Evolutionary conservation across 495 filamentous ascomycete genomes (phyloP), one percentile per base, ranked within the genome.

Genomic region (Lasiosphaeris hirsuta): DNA sequence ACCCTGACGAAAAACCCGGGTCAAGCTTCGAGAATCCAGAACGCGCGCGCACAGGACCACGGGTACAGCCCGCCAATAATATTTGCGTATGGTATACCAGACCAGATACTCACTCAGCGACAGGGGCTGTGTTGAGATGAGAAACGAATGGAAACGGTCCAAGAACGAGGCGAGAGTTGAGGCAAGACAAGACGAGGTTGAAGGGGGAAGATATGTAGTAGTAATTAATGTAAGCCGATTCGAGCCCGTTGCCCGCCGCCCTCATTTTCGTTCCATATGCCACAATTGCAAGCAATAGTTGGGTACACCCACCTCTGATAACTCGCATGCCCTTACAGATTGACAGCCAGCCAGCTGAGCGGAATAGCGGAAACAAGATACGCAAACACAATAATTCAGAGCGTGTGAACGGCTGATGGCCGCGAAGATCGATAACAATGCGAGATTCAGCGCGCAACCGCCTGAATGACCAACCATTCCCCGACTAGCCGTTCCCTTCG

Each of bases 221-320:
- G 43, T 17, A 46, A 19, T 46, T 17, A 46, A 19, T 46, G 43
- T 8, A 8, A 7, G 14, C 9, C 43, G 5, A 30, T 30, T 30
- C 23, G 23, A 30, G 23, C 23, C 23, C 23, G n/a, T n/a, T n/a
- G n/a, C n/a, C n/a, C n/a, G n/a, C n/a, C n/a, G n/a, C n/a, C n/a
- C n/a, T n/a, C n/a, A n/a, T n/a, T 49, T 49, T 49, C 11, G 10
- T 15, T 10, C 18, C 34, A 34, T n/a, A 23, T 44, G 43, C 17
- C 30, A 38, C 51, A 37, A 35, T 30, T 19, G 46, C 14, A n/a
- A n/a, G n/a, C n/a, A n/a, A n/a, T n/a, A 35, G 53, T 55, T 55
- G 42, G 53, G 53, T 55, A 55, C 53, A 44, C 53, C 30, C 39
- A 47, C 53, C 39, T 55, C 15, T 41, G 42, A 9, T 11, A 13